Evolutionary conservation across 139 green algal species (phyloP).

Genomic region (Coelastrella sp.): DNA sequence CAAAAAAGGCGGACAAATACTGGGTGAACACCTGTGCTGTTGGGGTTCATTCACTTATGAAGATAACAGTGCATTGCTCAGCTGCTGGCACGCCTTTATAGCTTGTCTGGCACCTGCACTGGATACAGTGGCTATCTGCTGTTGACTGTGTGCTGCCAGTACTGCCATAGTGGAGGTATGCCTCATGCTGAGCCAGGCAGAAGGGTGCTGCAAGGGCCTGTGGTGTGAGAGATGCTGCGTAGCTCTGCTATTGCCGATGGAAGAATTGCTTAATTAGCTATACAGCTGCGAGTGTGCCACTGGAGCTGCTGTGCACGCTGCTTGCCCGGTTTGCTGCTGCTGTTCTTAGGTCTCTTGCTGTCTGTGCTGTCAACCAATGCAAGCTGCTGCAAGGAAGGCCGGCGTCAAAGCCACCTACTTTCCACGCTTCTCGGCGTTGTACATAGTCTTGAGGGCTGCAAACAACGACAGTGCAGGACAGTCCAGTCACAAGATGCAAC

Average conservation of each 20-base stretch:
- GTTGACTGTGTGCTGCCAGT: no score
- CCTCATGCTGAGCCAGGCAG: no score
- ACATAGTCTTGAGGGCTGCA: constrained; percentile 96
- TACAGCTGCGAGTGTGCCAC: no score
- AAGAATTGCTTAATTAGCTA: no score
- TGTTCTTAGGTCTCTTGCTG: neutral
- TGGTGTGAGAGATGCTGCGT: no score
- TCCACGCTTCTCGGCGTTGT: constrained; percentile 99
- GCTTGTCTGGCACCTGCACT: neutral
- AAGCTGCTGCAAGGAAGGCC: neutral
- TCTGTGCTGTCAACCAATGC: neutral
- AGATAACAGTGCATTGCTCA: neutral
- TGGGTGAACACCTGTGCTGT: neutral
- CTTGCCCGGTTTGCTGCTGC: neutral
- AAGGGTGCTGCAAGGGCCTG: no score
- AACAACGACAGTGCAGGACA: neutral
- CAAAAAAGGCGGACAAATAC: neutral
- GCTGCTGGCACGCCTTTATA: neutral
- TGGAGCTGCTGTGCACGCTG: neutral
- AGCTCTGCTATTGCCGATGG: no score
- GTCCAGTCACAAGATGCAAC: neutral
- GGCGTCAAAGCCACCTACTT: constrained; percentile 64
- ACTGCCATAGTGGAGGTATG: no score
- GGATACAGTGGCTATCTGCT: no score
- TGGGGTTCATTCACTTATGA: neutral